Percentiles rank a stretch among this genome's conserved stretches.
phyloP scores from a whole-genome alignment of 805 yeast species.

The Monosporozyma yasuniensis region DNA sequence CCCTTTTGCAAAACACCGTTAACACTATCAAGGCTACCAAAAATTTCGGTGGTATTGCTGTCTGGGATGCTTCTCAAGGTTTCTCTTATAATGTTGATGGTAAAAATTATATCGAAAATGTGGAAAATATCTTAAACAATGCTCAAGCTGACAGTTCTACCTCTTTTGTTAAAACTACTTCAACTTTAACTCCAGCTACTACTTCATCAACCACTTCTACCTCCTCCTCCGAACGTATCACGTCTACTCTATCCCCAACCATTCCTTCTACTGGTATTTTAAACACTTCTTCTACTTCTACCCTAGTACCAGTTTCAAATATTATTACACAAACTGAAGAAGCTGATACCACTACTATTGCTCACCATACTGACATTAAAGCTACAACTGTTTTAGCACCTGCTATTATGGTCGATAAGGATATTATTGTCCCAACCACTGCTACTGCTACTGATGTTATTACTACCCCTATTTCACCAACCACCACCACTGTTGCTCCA shows the following conservation, averaged over 20 bases:
- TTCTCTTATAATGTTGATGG: conserved; percentile 40
- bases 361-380: background rate
- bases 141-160: conserved; percentile 8
- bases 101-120: conserved; percentile 33
- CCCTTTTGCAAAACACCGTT: conserved; percentile 37
- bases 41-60: conserved; percentile 76
- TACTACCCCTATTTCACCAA: conserved; percentile 1
- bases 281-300: background rate
- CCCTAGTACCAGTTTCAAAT: background rate
- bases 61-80: conserved; percentile 88
- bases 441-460: background rate
- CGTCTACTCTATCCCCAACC: conserved; percentile 3
- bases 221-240: background rate
- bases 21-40: conserved; percentile 65
- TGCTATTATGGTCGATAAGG: background rate
- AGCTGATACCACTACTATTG: background rate
- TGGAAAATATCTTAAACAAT: conserved; percentile 36
- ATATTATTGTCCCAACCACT: conserved; percentile 1
- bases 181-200: conserved; percentile 6
- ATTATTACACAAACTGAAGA: conserved; percentile 4
- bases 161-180: conserved; percentile 10
- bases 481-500: background rate
- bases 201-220: conserved; percentile 1
- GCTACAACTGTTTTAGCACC: conserved; percentile 6
- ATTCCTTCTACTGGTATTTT: conserved; percentile 6